Percentiles rank a stretch among this genome's conserved stretches.
phyloP scores from a whole-genome alignment of 257 asterid species.

The Solanum neorickii region DNA sequence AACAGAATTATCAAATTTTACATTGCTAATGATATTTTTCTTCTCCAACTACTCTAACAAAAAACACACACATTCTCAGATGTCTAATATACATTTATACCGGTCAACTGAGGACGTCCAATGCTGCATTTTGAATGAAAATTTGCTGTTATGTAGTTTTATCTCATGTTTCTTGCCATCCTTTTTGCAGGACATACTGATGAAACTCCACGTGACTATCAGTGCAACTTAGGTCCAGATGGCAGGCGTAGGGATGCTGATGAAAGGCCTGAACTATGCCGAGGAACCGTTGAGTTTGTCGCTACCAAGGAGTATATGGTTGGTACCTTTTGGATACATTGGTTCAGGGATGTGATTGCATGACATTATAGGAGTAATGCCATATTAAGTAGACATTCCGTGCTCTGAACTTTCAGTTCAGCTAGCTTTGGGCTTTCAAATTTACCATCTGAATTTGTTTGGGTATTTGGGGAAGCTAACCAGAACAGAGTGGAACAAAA shows the following conservation, averaged over 20 bases:
- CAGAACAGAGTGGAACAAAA: not conserved
- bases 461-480: not conserved
- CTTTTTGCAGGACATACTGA: constrained; percentile 71
- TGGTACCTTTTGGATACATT: constrained; percentile 18
- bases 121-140: not conserved
- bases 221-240: constrained; percentile 98
- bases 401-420: not conserved
- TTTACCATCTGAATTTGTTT: not conserved
- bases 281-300: constrained; percentile 98
- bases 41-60: not conserved
- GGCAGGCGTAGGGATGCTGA: constrained; percentile 99
- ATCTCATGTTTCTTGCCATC: not conserved
- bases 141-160: not conserved
- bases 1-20: not conserved
- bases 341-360: not conserved
- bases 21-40: not conserved
- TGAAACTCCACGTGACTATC: constrained; percentile 97
- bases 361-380: not conserved
- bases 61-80: not conserved
- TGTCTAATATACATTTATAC: not conserved
- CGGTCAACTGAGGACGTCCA: not conserved
- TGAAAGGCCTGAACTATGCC: constrained; percentile 93
- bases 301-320: constrained; percentile 94
- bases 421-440: not conserved
- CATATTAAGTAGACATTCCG: not conserved